A percentile compares a stretch with the other conserved stretches of the same genome.
phyloP scores from a whole-genome alignment of 2,329 filamentous ascomycete genomes.

The Endocalyx cinctus region DNA sequence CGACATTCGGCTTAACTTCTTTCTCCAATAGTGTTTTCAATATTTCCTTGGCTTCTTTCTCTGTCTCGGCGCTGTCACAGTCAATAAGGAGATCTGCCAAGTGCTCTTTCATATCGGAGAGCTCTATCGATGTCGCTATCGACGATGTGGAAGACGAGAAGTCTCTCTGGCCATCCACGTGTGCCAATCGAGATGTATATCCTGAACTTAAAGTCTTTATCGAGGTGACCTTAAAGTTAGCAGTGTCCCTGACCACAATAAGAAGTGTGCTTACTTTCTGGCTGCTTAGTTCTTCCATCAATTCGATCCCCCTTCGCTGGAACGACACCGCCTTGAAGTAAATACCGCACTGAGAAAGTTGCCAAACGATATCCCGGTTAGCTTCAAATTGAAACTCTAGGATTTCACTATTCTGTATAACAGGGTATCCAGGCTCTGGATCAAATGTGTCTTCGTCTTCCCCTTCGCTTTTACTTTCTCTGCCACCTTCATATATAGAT shows the following conservation, averaged over 20 bases:
- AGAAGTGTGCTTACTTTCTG: no score
- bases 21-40: constrained; percentile 16
- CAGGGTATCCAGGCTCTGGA: constrained; percentile 18
- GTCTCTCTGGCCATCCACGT: no score
- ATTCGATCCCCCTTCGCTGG: constrained; percentile 19
- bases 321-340: constrained; percentile 19
- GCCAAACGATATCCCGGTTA: constrained; percentile 19
- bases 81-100: constrained; percentile 21
- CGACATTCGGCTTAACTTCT: constrained; percentile 11
- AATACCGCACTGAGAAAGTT: constrained; percentile 15
- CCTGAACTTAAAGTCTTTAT: no score
- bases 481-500: constrained; percentile 9
- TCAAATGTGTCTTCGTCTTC: constrained; percentile 21
- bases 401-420: constrained; percentile 16
- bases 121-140: no score
- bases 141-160: no score
- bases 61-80: constrained; percentile 14
- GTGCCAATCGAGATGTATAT: no score
- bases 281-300: constrained; percentile 13
- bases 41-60: constrained; percentile 15
- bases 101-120: constrained; percentile 20
- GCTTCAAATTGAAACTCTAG: constrained; percentile 14
- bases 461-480: not conserved
- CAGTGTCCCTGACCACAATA: no score
- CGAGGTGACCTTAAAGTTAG: no score